phyloP scores from a whole-genome alignment of 345 rosid genomes.

The Capsella bursapastoris region DNA sequence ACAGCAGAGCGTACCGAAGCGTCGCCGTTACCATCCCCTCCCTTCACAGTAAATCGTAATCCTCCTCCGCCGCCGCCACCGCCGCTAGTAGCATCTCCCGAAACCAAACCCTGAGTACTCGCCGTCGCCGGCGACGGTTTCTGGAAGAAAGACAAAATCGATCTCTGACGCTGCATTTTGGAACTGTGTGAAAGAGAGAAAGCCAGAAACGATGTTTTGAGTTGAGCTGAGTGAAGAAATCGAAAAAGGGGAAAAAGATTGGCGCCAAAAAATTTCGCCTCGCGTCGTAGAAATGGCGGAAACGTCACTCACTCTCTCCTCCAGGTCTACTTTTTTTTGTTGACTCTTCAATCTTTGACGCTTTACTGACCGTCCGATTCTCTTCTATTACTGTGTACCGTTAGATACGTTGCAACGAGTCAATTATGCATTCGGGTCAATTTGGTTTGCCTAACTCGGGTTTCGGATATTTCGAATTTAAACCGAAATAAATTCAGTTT shows the following conservation, averaged over 20 bases:
- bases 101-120: slow-evolving; percentile 38
- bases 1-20: slow-evolving; percentile 22
- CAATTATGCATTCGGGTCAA: background rate
- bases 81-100: slow-evolving; percentile 28
- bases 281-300: background rate
- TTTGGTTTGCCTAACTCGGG: background rate
- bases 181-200: background rate
- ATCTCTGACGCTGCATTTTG: slow-evolving; percentile 83
- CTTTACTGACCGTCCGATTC: slow-evolving; percentile 33
- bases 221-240: slow-evolving; percentile 13
- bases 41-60: slow-evolving; percentile 40
- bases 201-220: slow-evolving; percentile 5
- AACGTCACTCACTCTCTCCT: background rate
- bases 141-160: slow-evolving; percentile 74
- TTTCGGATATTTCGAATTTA: background rate
- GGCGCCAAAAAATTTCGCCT: slow-evolving; percentile 50
- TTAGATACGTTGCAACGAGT: slow-evolving; percentile 19
- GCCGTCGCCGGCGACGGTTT: slow-evolving; percentile 62
- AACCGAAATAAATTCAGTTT: background rate
- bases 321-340: slow-evolving; percentile 15
- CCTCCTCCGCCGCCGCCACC: slow-evolving; percentile 35
- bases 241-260: slow-evolving; percentile 35
- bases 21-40: slow-evolving; percentile 19
- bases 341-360: background rate
- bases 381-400: slow-evolving; percentile 17